Evolutionary conservation across 2,329 filamentous ascomycete genomes (phyloP).

Genomic region (Botrytis fragariae): DNA sequence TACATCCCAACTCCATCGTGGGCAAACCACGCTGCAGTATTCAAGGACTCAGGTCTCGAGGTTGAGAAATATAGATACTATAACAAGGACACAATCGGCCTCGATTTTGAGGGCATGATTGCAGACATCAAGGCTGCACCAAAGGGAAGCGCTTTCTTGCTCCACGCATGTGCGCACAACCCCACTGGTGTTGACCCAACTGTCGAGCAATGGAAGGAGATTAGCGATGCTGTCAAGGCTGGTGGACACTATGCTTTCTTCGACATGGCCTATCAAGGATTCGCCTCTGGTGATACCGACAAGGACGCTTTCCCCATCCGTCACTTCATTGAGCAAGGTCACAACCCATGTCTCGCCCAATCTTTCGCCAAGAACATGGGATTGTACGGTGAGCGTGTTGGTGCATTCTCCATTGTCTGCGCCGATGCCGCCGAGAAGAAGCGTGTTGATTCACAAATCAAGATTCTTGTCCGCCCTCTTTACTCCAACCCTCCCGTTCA

Average conservation of each 20-base stretch:
- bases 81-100: constrained; percentile 96
- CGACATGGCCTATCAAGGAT: constrained; percentile 99
- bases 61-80: constrained; percentile 98
- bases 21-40: constrained; percentile 98
- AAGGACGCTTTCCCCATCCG: constrained; percentile 91
- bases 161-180: constrained; percentile 98
- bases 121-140: constrained; percentile 87
- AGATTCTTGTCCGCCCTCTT: constrained; percentile 93
- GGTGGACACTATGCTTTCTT: constrained; percentile 93
- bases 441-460: constrained; percentile 94
- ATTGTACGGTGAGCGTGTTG: constrained; percentile 97
- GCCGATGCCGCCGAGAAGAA: constrained; percentile 87
- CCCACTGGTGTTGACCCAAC: constrained; percentile 95
- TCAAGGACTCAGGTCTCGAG: constrained; percentile 86
- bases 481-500: constrained; percentile 99
- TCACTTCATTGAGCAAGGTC: constrained; percentile 89
- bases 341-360: constrained; percentile 84
- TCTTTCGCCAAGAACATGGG: constrained; percentile 99
- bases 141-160: constrained; percentile 81
- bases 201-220: constrained; percentile 85
- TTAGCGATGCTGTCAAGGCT: constrained; percentile 81
- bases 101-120: constrained; percentile 94
- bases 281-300: constrained; percentile 88
- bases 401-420: constrained; percentile 91
- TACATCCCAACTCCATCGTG: constrained; percentile 96